These are phyloP conservation scores for Candolleomyces eurysporus DNA, from an alignment of 768 basidiomycete species.

Conservation along the genomic window DNA sequence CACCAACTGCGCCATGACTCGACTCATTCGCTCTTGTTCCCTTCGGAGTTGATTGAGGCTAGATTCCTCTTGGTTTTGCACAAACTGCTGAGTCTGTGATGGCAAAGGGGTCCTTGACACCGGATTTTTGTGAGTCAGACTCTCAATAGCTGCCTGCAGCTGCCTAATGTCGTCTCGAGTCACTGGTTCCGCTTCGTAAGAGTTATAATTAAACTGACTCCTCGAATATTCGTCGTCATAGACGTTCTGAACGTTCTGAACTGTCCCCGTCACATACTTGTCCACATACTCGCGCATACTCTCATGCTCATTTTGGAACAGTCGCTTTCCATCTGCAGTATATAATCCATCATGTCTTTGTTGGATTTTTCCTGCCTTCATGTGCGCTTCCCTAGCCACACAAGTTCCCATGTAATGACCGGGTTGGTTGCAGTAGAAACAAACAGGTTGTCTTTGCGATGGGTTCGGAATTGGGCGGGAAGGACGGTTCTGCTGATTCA, in stretches of 20 bases:
- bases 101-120: neutral
- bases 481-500: too few relatives aligned
- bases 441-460: neutral
- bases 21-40: neutral
- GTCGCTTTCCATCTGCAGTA: neutral
- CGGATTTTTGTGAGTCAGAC: neutral
- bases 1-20: neutral
- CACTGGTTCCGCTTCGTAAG: neutral
- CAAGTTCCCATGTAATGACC: neutral
- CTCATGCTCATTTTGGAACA: neutral
- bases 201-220: neutral
- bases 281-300: neutral
- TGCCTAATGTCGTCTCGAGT: neutral
- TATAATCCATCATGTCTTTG: neutral
- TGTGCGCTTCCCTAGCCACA: neutral
- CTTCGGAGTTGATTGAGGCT: neutral
- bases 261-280: neutral
- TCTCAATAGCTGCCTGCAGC: neutral
- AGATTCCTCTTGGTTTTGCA: too few relatives aligned
- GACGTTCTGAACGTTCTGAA: neutral
- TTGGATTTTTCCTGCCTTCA: neutral
- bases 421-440: conserved; percentile 2
- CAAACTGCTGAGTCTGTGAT: neutral
- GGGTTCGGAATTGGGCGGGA: too few relatives aligned
- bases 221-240: neutral